Conservation (phyloP, 1,284 basidiomycete genomes). For the Microbotryum scabiosae region DNA sequence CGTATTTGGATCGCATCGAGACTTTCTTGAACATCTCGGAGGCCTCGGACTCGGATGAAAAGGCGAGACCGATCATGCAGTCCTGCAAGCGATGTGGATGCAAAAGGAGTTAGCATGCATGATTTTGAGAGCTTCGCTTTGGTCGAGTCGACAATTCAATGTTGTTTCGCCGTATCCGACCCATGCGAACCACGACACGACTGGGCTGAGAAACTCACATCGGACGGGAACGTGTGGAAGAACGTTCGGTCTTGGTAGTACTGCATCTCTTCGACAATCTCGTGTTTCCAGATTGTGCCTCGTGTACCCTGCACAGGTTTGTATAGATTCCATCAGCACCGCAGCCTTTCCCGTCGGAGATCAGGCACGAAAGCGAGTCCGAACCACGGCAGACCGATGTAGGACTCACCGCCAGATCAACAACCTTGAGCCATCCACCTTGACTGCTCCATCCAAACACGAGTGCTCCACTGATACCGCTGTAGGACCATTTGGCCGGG, state of each 20-base stretch:
- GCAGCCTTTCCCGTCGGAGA: background rate
- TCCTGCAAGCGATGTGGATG: constrained; percentile 46
- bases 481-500: constrained; percentile 68
- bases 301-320: constrained; percentile 52
- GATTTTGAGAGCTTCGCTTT: background rate
- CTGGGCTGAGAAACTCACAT: constrained; percentile 53
- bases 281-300: constrained; percentile 89
- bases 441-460: constrained; percentile 54
- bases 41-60: constrained; percentile 80
- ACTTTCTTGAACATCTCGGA: constrained; percentile 85
- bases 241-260: constrained; percentile 80
- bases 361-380: background rate
- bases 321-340: background rate
- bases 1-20: constrained; percentile 56
- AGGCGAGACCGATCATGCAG: constrained; percentile 85
- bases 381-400: background rate
- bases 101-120: background rate
- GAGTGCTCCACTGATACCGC: constrained; percentile 74
- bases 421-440: constrained; percentile 60
- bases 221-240: constrained; percentile 88
- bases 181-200: too few relatives aligned
- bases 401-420: constrained; percentile 56
- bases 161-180: too few relatives aligned
- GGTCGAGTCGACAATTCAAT: background rate
- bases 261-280: constrained; percentile 75